Evolutionary conservation across 495 filamentous ascomycete species (phyloP).

Genomic region (Talaromyces liani): DNA sequence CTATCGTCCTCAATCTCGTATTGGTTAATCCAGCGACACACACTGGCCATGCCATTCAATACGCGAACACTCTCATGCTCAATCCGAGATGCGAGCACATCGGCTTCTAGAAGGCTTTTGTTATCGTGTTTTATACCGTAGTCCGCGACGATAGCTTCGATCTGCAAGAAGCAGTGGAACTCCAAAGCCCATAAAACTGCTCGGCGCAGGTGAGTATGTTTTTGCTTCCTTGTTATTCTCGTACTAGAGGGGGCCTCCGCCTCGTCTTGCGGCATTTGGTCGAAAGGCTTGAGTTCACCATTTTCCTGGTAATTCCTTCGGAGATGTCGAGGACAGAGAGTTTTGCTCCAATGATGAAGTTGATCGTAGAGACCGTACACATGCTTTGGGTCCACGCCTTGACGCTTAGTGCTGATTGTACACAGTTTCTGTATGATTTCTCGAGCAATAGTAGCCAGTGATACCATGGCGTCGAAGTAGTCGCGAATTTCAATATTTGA

Average conservation of each 20-base stretch:
- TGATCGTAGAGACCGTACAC: conserved; percentile 7
- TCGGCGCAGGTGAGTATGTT: conserved; percentile 1
- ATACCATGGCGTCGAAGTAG: conserved; percentile 10
- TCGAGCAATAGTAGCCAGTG: conserved; percentile 11
- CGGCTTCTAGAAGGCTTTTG: background rate
- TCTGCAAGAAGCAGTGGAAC: conserved; percentile 11
- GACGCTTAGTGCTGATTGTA: conserved; percentile 13
- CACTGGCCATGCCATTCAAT: background rate
- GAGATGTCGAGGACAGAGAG: conserved; percentile 8
- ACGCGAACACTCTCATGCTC: background rate
- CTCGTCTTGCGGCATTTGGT: background rate
- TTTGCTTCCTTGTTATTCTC: background rate
- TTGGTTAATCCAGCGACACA: background rate
- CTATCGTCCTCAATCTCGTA: background rate
- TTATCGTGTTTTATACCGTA: conserved; percentile 7
- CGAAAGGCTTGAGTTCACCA: background rate
- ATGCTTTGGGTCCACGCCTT: conserved; percentile 7
- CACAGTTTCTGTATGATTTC: conserved; percentile 6
- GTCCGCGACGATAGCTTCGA: conserved; percentile 8
- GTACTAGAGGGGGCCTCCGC: background rate
- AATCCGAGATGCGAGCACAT: background rate
- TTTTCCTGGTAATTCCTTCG: background rate
- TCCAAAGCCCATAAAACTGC: conserved; percentile 11
- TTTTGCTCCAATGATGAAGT: conserved; percentile 10
- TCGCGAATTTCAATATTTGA: background rate